These are phyloP conservation scores for Hygrophorus pudorinus DNA, from an alignment of 768 basidiomycete species.

Conservation along the genomic window DNA sequence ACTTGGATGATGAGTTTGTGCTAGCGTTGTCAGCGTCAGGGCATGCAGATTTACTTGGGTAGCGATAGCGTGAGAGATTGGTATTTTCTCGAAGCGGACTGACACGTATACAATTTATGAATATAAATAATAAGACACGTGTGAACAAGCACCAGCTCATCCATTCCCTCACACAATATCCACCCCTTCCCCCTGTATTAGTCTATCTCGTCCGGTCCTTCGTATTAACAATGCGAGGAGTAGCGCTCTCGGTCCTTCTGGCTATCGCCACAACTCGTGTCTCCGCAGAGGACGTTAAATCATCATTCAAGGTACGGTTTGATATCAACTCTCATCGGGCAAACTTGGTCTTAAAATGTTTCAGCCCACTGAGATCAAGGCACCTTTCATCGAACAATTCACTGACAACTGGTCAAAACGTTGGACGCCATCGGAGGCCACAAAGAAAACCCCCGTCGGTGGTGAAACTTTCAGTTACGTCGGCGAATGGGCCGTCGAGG, in stretches of 20 bases:
- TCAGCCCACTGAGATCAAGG: slow-evolving; percentile 71
- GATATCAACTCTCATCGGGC: background rate
- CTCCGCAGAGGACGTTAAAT: slow-evolving; percentile 55
- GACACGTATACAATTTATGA: background rate
- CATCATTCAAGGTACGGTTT: slow-evolving; percentile 47
- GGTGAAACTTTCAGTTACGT: slow-evolving; percentile 97
- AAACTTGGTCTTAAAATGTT: slow-evolving; percentile 11
- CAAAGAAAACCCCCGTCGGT: slow-evolving; percentile 94
- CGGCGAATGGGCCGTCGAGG: slow-evolving; percentile 95
- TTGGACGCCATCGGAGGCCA: slow-evolving; percentile 95
- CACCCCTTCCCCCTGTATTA: background rate
- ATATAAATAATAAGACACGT: slow-evolving; percentile 21
- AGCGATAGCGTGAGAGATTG: slow-evolving; percentile 22
- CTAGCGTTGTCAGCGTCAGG: slow-evolving; percentile 91
- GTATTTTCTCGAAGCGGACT: too few species aligned
- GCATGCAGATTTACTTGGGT: slow-evolving; percentile 85
- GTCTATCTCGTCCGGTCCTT: slow-evolving; percentile 36
- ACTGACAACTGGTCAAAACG: slow-evolving; percentile 81
- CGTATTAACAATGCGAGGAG: slow-evolving; percentile 76
- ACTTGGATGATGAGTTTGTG: slow-evolving; percentile 95
- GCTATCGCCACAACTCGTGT: slow-evolving; percentile 58
- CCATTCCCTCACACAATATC: background rate
- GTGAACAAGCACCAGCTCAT: background rate
- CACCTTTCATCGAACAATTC: slow-evolving; percentile 95
- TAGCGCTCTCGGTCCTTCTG: slow-evolving; percentile 65